Evolutionary conservation across 2,329 filamentous ascomycete genomes (phyloP), one percentile per base, ranked within the genome.

Genomic region (Aspergillus floridensis): DNA sequence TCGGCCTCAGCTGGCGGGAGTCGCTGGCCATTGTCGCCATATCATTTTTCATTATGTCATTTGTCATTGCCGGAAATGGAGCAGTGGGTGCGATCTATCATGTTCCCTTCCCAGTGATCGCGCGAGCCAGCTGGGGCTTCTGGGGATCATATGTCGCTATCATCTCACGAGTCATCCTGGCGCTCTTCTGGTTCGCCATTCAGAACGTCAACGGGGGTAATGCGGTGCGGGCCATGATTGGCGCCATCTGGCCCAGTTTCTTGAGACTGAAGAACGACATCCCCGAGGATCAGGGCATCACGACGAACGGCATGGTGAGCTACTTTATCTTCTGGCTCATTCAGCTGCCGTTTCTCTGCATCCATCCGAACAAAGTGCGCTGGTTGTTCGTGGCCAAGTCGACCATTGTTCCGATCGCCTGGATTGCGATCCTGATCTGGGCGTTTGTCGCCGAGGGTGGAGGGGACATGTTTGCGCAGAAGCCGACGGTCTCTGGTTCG

Each of bases 121-220:
- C 81, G 0, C 80, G 84, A 51, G 81, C 82, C 2, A 80, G 78
- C 52, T 86, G 83, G 77, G 84, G 84, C 0, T 85, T 84, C 72
- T 84, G 80, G 77, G 82, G 83, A 56, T 82, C 80, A 24, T 83
- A 84, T 66, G 74, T 85, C 41, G 78, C 82, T 24, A 82, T 85
- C 55, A 66, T 85, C 7, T 82, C 80, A 0, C 77, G 83, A 11
- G 77, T 79, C 44, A 80, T 85, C 58, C 78, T 85, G 3, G 83
- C 82, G 5, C 69, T 85, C 19, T 84, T 86, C 71, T 86, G 84
- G 88, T 85, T 88, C 56, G 85, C 86, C 0, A 87, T 89, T 50
- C 86, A 89, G 64, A 85, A 83, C 46, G 84, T 85, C 60, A 87
- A 87, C 63, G 86, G 87, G 0, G 85, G 82, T 0, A 82, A 84